Evolutionary conservation across 768 basidiomycete genomes (phyloP), one percentile per base, ranked within the genome.

Genomic region (Scleroderma citrinum): DNA sequence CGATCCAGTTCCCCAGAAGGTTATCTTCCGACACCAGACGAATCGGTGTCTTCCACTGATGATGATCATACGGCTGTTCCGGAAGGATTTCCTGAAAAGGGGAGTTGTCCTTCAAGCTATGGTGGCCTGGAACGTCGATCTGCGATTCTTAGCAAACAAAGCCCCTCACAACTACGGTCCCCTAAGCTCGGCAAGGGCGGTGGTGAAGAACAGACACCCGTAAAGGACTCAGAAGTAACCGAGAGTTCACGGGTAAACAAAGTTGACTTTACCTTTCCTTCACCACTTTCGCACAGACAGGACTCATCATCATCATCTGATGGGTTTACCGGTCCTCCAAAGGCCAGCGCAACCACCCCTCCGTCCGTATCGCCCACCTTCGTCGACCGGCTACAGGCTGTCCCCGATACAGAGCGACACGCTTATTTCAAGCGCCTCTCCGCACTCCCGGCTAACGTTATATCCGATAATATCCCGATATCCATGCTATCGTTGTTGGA

Each of bases 361-460:
- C 56, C 63, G 46, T 60, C 56, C 55, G 62, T 70, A 24, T 73
- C 77, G 7, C 75, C 76, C 26, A 65, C 71, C 3, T 59, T 66
- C 19, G 54, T 62, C 7, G 70, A 69, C 36, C 60, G 56, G 36
- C 46, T 57, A 6, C 72, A 70, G 37, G 66, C 74, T 1, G 70
- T 76, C 3, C 78, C 80, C 17, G 82, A 91, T 36, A 76, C 80
- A 3, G 90, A 94, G 60, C 81, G 89, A 20, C 87, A 92, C 59
- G 88, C 91, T 2, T 98, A 99, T 68, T 99, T 99, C 70, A 85
- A 86, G 32, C 83, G 93, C n/a, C 73, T 95, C 20, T 92, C 92
- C 2, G 82, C 84, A 29, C 70, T 92, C 5, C 86, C 87, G 2
- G 69, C 73, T 1, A 77, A 80, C 29, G 69, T 74, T 7, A 75